Conservation (phyloP, 2,329 filamentous ascomycete genomes). For the Grosmannia huntii region DNA sequence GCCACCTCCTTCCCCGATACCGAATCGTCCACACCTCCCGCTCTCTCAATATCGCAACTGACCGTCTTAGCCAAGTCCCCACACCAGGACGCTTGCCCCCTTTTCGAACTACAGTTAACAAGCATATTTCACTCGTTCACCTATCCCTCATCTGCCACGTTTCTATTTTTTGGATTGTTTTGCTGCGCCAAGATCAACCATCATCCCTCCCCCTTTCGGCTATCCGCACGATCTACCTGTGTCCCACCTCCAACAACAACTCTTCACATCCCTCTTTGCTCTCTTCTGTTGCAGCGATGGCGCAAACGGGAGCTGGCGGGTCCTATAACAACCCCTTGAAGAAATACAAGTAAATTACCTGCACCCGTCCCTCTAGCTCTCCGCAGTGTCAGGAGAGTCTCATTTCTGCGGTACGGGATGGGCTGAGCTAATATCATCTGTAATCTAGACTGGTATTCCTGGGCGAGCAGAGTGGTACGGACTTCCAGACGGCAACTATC, state of each 20-base stretch:
- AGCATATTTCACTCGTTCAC: background rate
- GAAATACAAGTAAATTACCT: slow-evolving; percentile 85
- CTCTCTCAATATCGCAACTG: background rate
- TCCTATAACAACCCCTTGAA: slow-evolving; percentile 98
- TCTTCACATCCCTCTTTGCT: background rate
- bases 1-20: background rate
- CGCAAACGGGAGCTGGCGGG: slow-evolving; percentile 57
- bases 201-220: background rate
- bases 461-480: slow-evolving; percentile 89
- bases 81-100: background rate
- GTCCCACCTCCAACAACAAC: background rate
- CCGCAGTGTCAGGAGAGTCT: background rate
- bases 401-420: background rate
- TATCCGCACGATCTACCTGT: background rate
- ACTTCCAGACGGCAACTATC: background rate
- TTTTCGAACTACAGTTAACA: background rate
- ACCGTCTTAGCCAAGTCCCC: background rate
- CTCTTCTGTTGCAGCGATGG: slow-evolving; percentile 44
- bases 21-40: background rate
- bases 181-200: background rate
- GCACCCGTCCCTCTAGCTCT: background rate
- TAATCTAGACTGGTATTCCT: slow-evolving; percentile 75
- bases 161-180: slow-evolving; percentile 1
- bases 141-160: background rate
- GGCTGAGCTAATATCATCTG: slow-evolving; percentile 3